Evolutionary conservation across 2,329 filamentous ascomycete species (phyloP), one percentile per base, ranked within the genome.

Genomic region (Lachnellula occidentalis): DNA sequence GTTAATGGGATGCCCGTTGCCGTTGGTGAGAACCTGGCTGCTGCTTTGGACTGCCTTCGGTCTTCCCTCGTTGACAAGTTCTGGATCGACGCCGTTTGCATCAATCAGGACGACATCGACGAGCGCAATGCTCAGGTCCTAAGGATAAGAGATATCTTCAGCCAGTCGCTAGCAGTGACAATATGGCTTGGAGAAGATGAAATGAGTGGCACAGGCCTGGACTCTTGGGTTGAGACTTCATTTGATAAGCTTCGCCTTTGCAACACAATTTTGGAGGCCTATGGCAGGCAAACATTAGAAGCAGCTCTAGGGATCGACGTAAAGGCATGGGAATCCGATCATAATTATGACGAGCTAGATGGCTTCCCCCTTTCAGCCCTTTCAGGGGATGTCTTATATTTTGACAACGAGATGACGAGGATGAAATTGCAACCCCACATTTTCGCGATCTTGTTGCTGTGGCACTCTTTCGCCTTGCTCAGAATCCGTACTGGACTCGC

Each of bases 401-500:
- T 57, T 57, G 34, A 57, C 22, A 57, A 57, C 41, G 48, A 54
- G 51, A 52, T 52, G 42, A 56, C 43, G 43, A 50, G 45, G 54
- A 52, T 48, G 19, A 52, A 52, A 53, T 56, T 56, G 49, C 49
- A 56, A 43, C 54, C 49, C 24, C 42, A 2, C 39, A 56, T 56
- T 56, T 56, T 56, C 50, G 54, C 54, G 50, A 53, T 56, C 50
- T 56, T 56, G 37, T 56, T 21, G 34, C 24, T 56, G 7, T 52
- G 22, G 54, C 37, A 53, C 50, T 56, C 49, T 53, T 52, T 53
- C 37, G 24, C 45, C 49, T 56, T 34, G 1, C 2, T 56, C 1
- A 22, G 45, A 54, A 54, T 54, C 24, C 37, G n/a, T 73, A 73
- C 57, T 73, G 69, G 70, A 64, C 56, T 19, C 58, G 71, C 15